Conservation (phyloP, 495 filamentous ascomycete species). For the Aspergillus biplanus region DNA sequence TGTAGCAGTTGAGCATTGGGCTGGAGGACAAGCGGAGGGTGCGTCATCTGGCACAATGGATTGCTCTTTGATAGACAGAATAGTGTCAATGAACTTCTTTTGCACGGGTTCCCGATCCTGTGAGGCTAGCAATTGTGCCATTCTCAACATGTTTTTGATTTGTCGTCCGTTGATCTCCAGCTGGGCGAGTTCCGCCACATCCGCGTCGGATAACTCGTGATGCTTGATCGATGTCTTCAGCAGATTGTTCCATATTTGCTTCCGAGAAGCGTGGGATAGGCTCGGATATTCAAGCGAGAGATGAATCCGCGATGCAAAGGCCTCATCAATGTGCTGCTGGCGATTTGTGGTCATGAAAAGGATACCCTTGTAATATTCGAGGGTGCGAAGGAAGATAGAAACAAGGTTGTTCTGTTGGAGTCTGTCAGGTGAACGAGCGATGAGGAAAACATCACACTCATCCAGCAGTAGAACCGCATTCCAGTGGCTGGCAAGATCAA, state of each 20-base stretch:
- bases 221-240: not conserved
- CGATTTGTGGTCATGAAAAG: slow-evolving; percentile 37
- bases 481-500: slow-evolving; percentile 23
- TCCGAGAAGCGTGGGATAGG: not conserved
- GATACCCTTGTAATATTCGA: slow-evolving; percentile 56
- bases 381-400: slow-evolving; percentile 50
- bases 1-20: too few species aligned
- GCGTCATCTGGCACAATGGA: not conserved
- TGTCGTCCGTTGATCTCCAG: slow-evolving; percentile 62
- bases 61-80: not conserved
- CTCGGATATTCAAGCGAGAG: slow-evolving; percentile 30
- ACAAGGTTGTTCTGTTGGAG: slow-evolving; percentile 30
- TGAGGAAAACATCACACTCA: slow-evolving; percentile 71
- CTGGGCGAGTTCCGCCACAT: slow-evolving; percentile 45
- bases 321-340: slow-evolving; percentile 36
- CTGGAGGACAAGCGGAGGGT: too few species aligned
- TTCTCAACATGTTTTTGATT: slow-evolving; percentile 63
- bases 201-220: slow-evolving; percentile 36
- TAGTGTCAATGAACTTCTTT: slow-evolving; percentile 1
- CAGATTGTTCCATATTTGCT: slow-evolving; percentile 12
- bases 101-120: not conserved
- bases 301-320: slow-evolving; percentile 55
- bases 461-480: slow-evolving; percentile 59
- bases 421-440: slow-evolving; percentile 49
- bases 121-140: not conserved